These are phyloP conservation scores for Aspergillus nomiae DNA, from an alignment of 2,329 filamentous ascomycete genomes.

Conservation along the genomic window DNA sequence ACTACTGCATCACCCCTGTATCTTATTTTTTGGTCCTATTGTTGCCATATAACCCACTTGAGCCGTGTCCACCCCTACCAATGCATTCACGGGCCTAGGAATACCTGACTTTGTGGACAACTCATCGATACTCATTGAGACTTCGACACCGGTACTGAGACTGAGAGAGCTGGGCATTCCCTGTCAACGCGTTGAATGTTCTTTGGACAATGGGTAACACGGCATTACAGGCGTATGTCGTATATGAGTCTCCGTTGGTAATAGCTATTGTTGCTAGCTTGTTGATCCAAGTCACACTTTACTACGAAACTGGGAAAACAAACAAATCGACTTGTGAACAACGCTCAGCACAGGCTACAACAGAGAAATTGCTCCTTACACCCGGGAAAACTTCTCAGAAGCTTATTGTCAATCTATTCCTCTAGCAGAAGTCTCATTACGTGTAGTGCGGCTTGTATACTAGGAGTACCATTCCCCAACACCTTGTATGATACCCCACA, in stretches of 20 bases:
- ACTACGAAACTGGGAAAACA: background rate
- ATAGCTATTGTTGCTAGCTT: background rate
- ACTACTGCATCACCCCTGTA: background rate
- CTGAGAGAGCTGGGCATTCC: too few relatives aligned
- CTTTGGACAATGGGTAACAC: background rate
- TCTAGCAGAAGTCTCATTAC: background rate
- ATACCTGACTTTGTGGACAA: background rate
- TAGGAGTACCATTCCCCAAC: too few relatives aligned
- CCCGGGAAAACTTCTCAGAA: background rate
- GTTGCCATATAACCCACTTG: background rate
- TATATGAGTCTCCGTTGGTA: background rate
- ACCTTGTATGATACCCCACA: background rate
- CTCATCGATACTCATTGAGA: too few relatives aligned
- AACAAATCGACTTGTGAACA: background rate
- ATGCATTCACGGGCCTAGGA: background rate
- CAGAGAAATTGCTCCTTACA: background rate
- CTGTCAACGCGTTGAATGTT: background rate
- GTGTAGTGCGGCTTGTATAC: background rate
- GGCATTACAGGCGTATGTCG: background rate
- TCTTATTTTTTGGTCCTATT: background rate
- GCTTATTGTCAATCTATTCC: background rate
- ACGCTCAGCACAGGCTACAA: background rate
- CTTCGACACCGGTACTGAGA: too few relatives aligned
- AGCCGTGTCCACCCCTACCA: background rate
- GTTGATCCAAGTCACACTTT: background rate